Base-by-base conservation (phyloP, 1,284 basidiomycete species). In the Rhodotorula glutinis region DNA sequence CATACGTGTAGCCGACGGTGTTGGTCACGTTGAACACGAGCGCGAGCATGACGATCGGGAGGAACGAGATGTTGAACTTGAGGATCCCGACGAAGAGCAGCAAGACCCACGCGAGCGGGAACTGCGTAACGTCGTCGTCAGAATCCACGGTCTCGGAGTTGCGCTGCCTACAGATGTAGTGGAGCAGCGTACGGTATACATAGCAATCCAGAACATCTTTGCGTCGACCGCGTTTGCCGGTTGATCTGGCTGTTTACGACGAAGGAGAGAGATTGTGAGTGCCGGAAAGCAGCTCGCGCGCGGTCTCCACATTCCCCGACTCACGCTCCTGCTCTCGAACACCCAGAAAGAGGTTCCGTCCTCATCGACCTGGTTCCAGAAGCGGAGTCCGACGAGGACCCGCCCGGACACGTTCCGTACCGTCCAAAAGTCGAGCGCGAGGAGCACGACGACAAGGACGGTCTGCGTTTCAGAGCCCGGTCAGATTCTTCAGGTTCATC, bases 301-400 rank as follows among this genome's bases (percentile, higher is more conserved):
- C 33, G 33, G 33, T 38, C 7, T 38, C 7, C 33, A 5, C 33
- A 11, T 38, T 38, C 33, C 33, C 33, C 33, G 33, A 38, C 69
- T 53, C 38, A 74, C 73, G 60, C 66, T 72, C 4, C 71, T 69
- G 29, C 63, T 90, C 80, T 95, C 92, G 75, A 96, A 96, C 5
- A 96, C 92, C 92, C 92, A 96, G 72, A 88, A 91, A 77, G 89
- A 92, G 77, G 94, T 91, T 3, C 93, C 93, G 74, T 96, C 92
- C 63, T 95, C 92, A 75, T 96, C 92, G 19, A 97, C 92, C 79
- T 96, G 92, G 78, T 96, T 97, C 93, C 93, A 97, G 77, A 93
- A 97, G 63, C 93, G 84, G 71, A 97, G 80, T 17, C 93, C 93
- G 16, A 96, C 93, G 17, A 97, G 82, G 16, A 88, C 91, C 69